phyloP scores from a whole-genome alignment of 164 flowering plant species.

The Magnolia changhungtana region DNA sequence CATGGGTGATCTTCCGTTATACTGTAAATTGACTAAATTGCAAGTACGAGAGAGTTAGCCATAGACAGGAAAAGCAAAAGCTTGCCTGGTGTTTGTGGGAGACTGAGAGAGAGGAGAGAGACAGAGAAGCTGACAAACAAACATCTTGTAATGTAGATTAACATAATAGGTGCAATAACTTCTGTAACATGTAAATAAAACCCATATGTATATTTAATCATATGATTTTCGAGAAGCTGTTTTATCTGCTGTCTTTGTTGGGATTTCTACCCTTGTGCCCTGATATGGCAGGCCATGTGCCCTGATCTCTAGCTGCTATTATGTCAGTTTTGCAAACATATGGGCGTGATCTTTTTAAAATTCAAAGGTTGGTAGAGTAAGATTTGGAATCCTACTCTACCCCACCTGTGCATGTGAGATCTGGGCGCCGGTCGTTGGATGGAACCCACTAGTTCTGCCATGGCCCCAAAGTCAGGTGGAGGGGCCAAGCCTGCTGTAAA shows the following conservation, averaged over 20 bases:
- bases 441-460: no score
- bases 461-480: no score
- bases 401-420: no score
- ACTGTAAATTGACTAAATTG: conserved; percentile 2
- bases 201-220: conserved; percentile 42
- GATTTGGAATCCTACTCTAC: no score
- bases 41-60: neutral
- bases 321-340: neutral
- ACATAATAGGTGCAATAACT: conserved; percentile 3
- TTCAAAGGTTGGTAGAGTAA: no score
- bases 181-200: conserved; percentile 56
- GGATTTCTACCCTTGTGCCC: neutral
- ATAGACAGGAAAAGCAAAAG: conserved; percentile 34
- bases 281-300: neutral
- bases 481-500: no score
- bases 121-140: conserved; percentile 27
- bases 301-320: neutral
- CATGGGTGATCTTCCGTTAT: neutral
- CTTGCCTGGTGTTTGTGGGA: conserved; percentile 14
- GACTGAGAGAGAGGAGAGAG: conserved; percentile 47
- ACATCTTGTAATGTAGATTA: conserved; percentile 7
- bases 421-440: no score
- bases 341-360: neutral
- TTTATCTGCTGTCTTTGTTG: neutral
- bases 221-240: conserved; percentile 20